Percentiles rank a stretch among this genome's conserved stretches.
Conservation (phyloP, 2,329 filamentous ascomycete species). For the Alternaria angustiovoidea region DNA sequence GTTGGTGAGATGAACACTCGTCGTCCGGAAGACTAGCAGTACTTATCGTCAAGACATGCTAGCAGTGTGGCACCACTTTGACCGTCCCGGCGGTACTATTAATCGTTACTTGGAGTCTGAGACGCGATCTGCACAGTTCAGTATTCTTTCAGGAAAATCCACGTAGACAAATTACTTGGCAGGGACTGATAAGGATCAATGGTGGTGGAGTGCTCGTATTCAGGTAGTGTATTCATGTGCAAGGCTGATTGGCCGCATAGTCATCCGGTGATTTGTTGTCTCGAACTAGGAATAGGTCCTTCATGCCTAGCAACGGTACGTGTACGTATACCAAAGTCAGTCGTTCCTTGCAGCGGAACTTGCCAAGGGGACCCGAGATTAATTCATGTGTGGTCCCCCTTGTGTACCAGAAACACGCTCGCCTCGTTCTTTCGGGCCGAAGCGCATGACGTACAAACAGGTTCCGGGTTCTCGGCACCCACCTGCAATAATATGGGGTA, state of each 20-base stretch:
- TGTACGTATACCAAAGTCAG: background rate
- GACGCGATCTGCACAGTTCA: background rate
- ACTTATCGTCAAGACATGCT: background rate
- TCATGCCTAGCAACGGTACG: background rate
- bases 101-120: background rate
- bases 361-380: background rate
- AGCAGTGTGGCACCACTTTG: background rate
- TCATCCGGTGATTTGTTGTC: slow-evolving; percentile 7
- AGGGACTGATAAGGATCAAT: background rate
- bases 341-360: background rate
- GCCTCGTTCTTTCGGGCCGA: slow-evolving; percentile 14
- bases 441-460: slow-evolving; percentile 9
- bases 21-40: background rate
- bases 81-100: background rate
- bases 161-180: background rate
- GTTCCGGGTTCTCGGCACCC: background rate
- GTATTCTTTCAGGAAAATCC: background rate
- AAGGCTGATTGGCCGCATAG: background rate
- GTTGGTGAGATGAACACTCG: background rate
- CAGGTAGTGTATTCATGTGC: background rate
- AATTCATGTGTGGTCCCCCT: background rate
- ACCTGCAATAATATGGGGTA: background rate
- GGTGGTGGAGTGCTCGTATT: slow-evolving; percentile 1
- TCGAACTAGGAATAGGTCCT: background rate
- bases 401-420: slow-evolving; percentile 1